phyloP scores from a whole-genome alignment of 2,329 filamentous ascomycete species.

The Alternaria sp. region DNA sequence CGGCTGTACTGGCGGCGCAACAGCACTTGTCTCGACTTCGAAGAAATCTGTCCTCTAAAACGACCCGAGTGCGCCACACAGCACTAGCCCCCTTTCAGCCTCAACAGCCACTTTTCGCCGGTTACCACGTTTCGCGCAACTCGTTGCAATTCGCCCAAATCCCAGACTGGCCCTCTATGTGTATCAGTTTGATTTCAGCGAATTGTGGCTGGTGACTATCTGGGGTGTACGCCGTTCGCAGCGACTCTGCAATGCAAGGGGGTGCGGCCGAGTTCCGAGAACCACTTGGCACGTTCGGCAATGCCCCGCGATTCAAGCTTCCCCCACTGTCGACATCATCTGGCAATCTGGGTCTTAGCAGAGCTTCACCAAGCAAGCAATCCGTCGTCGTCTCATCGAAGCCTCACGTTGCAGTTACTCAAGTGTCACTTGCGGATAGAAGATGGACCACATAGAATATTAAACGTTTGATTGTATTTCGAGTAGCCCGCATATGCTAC shows the following conservation, averaged over 20 bases:
- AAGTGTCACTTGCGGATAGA: not conserved
- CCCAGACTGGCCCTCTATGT: not conserved
- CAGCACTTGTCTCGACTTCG: constrained; percentile 18
- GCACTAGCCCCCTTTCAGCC: constrained; percentile 14
- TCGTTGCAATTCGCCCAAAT: constrained; percentile 1
- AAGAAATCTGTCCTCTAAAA: constrained; percentile 26
- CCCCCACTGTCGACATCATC: constrained; percentile 20
- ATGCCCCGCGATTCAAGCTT: constrained; percentile 9
- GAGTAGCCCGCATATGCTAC: constrained; percentile 13
- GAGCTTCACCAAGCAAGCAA: constrained; percentile 1
- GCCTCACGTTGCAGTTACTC: not conserved
- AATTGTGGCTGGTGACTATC: not conserved
- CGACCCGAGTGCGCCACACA: constrained; percentile 23
- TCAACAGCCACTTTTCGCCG: constrained; percentile 16
- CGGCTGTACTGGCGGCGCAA: constrained; percentile 21
- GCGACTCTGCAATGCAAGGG: not conserved
- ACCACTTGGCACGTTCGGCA: constrained; percentile 1
- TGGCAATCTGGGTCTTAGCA: constrained; percentile 2
- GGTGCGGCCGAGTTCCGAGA: constrained; percentile 12
- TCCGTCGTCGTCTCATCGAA: not conserved
- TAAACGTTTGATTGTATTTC: constrained; percentile 7
- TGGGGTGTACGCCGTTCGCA: constrained; percentile 1
- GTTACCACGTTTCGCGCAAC: constrained; percentile 13
- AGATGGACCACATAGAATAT: not conserved
- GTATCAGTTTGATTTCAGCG: not conserved